phyloP scores from a whole-genome alignment of 345 rosid species.

The Dipteronia sinensis region DNA sequence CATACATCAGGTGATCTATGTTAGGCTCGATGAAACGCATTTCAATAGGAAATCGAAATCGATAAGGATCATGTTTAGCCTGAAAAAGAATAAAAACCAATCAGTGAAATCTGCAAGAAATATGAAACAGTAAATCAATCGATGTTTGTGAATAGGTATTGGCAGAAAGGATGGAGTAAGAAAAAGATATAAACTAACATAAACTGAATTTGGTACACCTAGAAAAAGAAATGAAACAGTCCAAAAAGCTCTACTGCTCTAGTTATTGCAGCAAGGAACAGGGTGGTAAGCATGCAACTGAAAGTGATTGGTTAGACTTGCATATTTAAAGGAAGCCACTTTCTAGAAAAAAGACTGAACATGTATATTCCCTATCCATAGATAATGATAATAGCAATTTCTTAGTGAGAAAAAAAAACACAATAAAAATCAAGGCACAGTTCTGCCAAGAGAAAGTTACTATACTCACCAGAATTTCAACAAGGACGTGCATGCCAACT shows the following conservation, averaged over 20 bases:
- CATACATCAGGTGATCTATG: slow-evolving; percentile 93
- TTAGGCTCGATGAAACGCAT: slow-evolving; percentile 89
- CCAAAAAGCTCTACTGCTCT: background rate
- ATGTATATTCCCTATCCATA: background rate
- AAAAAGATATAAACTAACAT: background rate
- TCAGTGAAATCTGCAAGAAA: slow-evolving; percentile 15
- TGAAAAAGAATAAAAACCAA: slow-evolving; percentile 35
- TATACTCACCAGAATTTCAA: slow-evolving; percentile 79
- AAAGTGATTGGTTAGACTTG: background rate
- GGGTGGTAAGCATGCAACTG: background rate
- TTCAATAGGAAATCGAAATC: slow-evolving; percentile 91
- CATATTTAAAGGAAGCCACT: background rate
- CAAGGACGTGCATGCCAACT: slow-evolving; percentile 91
- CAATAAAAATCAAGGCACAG: background rate
- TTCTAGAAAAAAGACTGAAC: background rate
- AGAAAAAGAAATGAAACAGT: background rate
- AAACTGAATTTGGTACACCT: background rate
- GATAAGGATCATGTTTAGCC: slow-evolving; percentile 95
- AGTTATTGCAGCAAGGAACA: background rate
- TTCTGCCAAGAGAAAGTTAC: background rate
- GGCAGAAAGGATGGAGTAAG: background rate
- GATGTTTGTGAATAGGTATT: background rate
- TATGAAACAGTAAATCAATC: background rate
- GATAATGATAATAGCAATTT: background rate
- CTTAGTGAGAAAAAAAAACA: background rate